Percentiles rank a stretch among this genome's conserved stretches.
Conservation (phyloP, 148 eudicot species). For the Rhododendron ovatum region DNA sequence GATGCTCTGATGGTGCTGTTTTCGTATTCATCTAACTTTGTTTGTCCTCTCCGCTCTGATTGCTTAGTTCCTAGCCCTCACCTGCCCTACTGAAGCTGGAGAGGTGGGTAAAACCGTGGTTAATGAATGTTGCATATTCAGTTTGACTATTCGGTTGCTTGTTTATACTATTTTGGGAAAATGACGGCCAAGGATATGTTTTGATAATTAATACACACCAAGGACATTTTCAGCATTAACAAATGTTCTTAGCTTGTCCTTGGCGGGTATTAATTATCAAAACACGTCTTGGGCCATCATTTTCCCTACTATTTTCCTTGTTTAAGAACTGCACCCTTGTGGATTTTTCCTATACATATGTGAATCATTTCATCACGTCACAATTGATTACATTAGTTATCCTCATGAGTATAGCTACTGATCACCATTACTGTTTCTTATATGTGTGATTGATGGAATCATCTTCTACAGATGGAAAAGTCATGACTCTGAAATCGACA, state of each 20-base stretch:
- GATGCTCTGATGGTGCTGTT: neutral
- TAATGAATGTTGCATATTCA: neutral
- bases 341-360: neutral
- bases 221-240: no score
- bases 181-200: no score
- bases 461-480: conserved; percentile 14
- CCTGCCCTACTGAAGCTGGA: neutral
- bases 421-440: neutral
- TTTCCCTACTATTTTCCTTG: neutral
- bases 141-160: neutral
- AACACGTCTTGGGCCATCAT: no score
- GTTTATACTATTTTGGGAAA: neutral
- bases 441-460: conserved; percentile 20
- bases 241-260: no score
- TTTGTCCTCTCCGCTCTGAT: neutral
- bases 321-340: neutral
- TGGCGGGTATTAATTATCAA: no score
- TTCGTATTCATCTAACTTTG: neutral
- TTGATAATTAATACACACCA: no score
- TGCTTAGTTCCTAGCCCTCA: neutral
- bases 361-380: neutral
- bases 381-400: neutral
- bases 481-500: conserved; percentile 12
- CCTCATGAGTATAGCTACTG: neutral
- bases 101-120: neutral